Percentiles rank a stretch among this genome's conserved stretches.
These are phyloP conservation scores for Blastobotrys malaysiensis DNA, from an alignment of 1,139 yeast species.

Conservation along the genomic window DNA sequence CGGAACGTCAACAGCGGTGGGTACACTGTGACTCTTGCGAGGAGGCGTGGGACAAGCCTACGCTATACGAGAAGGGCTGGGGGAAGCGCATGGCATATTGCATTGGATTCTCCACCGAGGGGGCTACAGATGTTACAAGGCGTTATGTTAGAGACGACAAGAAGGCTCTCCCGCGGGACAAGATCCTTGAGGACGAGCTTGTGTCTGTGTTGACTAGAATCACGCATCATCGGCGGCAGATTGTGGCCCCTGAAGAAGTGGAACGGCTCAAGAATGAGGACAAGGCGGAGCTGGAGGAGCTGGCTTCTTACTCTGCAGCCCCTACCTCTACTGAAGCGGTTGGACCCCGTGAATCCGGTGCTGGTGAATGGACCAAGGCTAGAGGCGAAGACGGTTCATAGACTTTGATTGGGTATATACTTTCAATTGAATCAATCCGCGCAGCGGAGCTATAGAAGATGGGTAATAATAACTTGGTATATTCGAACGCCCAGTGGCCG, in stretches of 20 bases:
- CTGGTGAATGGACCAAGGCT: conserved; percentile 61
- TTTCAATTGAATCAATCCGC: too few relatives aligned
- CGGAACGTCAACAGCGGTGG: conserved; percentile 60
- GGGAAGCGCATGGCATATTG: conserved; percentile 89
- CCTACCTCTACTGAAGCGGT: conserved; percentile 16
- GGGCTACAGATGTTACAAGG: conserved; percentile 61
- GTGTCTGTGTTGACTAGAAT: conserved; percentile 35
- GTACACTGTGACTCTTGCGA: conserved; percentile 85
- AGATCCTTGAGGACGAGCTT: conserved; percentile 42
- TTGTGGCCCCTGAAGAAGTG: conserved; percentile 33
- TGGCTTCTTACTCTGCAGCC: conserved; percentile 22
- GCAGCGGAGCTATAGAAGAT: too few relatives aligned
- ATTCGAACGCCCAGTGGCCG: too few relatives aligned
- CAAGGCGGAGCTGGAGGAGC: conserved; percentile 38
- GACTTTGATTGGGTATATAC: neutral
- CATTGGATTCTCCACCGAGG: conserved; percentile 51
- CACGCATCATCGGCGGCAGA: conserved; percentile 38
- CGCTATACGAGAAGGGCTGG: conserved; percentile 78
- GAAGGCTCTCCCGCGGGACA: conserved; percentile 48
- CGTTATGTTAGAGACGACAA: conserved; percentile 57
- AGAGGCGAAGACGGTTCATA: conserved; percentile 70
- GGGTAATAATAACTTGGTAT: too few relatives aligned
- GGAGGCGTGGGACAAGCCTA: conserved; percentile 75
- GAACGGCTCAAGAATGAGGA: conserved; percentile 37
- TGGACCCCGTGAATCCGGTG: conserved; percentile 62